Evolutionary conservation across 306 rosid genomes (phyloP).

Genomic region (Cercis canadensis): DNA sequence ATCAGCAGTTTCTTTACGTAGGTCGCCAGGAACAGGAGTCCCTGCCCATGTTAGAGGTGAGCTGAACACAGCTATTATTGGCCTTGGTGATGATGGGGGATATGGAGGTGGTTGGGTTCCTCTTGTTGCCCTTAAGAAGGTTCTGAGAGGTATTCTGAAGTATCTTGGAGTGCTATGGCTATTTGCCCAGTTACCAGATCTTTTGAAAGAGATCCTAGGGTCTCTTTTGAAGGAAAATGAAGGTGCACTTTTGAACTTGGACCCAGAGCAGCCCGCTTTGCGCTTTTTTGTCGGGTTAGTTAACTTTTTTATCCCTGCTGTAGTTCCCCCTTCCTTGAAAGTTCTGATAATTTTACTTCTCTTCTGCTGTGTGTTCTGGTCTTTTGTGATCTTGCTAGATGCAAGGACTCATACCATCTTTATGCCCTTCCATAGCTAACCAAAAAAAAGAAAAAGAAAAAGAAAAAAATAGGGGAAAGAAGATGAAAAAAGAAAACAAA

Average conservation of each 20-base stretch:
- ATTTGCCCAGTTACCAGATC: slow-evolving; percentile 95
- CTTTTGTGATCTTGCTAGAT: slow-evolving; percentile 12
- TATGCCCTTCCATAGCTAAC: background rate
- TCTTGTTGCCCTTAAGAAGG: slow-evolving; percentile 97
- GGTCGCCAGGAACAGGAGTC: slow-evolving; percentile 91
- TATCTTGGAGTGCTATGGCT: slow-evolving; percentile 99
- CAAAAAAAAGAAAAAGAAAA: background rate
- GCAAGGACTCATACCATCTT: background rate
- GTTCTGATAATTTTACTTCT: background rate
- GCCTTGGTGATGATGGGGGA: slow-evolving; percentile 99
- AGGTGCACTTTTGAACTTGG: slow-evolving; percentile 95
- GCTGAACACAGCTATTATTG: slow-evolving; percentile 96
- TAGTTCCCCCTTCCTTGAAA: background rate
- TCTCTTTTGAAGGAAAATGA: slow-evolving; percentile 98
- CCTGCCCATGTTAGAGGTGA: slow-evolving; percentile 98
- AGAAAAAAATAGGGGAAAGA: too few species aligned
- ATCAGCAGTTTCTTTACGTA: slow-evolving; percentile 70
- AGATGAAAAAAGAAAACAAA: background rate
- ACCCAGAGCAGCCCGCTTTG: slow-evolving; percentile 98
- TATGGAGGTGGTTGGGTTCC: slow-evolving; percentile 99
- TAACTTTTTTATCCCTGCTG: background rate
- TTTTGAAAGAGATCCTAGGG: slow-evolving; percentile 89
- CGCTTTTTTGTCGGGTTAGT: slow-evolving; percentile 97
- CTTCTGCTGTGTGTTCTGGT: background rate
- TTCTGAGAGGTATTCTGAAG: slow-evolving; percentile 94